Conservation (phyloP, 2,329 filamentous ascomycete species). For the Fusarium proliferatum region DNA sequence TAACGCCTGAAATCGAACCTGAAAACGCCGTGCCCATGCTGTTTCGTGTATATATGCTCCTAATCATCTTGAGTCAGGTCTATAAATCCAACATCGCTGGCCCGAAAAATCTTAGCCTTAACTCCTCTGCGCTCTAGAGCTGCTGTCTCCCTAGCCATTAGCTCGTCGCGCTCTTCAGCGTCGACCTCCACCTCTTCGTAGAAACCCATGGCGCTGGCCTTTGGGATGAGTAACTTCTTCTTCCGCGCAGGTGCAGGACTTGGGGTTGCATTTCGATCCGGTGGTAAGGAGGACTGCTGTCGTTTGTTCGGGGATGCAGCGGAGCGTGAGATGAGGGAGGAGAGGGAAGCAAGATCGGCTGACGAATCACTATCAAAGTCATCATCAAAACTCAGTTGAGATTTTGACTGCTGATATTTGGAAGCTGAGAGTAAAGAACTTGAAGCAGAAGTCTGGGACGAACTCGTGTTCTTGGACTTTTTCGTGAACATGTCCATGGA, state of each 20-base stretch:
- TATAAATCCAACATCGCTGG: constrained; percentile 50
- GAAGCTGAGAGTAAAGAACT: neutral
- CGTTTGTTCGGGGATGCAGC: constrained; percentile 22
- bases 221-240: constrained; percentile 56
- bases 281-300: neutral
- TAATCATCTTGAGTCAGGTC: constrained; percentile 49
- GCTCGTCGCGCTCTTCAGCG: constrained; percentile 42
- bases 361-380: constrained; percentile 34
- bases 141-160: constrained; percentile 37
- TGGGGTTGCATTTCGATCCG: constrained; percentile 15
- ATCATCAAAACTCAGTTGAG: neutral
- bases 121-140: constrained; percentile 25
- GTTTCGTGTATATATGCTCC: neutral
- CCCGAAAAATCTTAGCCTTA: constrained; percentile 35
- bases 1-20: constrained; percentile 23
- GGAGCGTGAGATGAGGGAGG: constrained; percentile 10
- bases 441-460: constrained; percentile 9
- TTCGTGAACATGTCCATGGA: constrained; percentile 48
- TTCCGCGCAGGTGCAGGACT: constrained; percentile 38
- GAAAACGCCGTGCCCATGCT: constrained; percentile 13
- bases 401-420: neutral
- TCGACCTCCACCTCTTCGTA: constrained; percentile 49
- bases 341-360: constrained; percentile 31
- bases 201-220: constrained; percentile 53
- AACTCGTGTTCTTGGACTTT: constrained; percentile 8